Evolutionary conservation across 148 eudicot genomes (phyloP).

Genomic region (Camellia sinensis): DNA sequence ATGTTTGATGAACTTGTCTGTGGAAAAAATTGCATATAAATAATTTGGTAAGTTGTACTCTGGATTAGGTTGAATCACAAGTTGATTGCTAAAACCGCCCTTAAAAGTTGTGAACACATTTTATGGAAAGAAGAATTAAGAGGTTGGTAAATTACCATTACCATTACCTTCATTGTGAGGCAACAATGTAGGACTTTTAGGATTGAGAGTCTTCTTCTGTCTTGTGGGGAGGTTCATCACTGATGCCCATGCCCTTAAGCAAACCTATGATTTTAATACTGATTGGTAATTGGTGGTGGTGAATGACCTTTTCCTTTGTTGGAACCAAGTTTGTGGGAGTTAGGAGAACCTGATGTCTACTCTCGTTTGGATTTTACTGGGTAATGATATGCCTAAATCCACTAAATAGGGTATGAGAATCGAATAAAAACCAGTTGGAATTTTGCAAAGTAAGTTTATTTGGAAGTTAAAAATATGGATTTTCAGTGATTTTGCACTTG

Average conservation of each 20-base stretch:
- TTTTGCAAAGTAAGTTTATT: not conserved
- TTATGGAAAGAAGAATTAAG: too few relatives aligned
- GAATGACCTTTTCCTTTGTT: not conserved
- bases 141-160: too few relatives aligned
- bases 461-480: too few relatives aligned
- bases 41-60: not conserved
- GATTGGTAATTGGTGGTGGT: not conserved
- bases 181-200: too few relatives aligned
- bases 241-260: not conserved
- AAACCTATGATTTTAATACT: not conserved
- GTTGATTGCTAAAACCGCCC: not conserved
- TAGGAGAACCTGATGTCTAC: not conserved
- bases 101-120: too few relatives aligned
- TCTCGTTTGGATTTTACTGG: not conserved
- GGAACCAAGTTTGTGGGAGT: not conserved
- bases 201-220: too few relatives aligned
- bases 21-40: not conserved
- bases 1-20: not conserved
- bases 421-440: not conserved
- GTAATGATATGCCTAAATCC: not conserved
- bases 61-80: not conserved
- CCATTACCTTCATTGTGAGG: too few relatives aligned
- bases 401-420: not conserved
- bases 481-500: too few relatives aligned
- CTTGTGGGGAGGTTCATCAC: not conserved